Evolutionary conservation across 768 basidiomycete genomes (phyloP), one percentile per base, ranked within the genome.

Genomic region (Hygrocybe coccinea): DNA sequence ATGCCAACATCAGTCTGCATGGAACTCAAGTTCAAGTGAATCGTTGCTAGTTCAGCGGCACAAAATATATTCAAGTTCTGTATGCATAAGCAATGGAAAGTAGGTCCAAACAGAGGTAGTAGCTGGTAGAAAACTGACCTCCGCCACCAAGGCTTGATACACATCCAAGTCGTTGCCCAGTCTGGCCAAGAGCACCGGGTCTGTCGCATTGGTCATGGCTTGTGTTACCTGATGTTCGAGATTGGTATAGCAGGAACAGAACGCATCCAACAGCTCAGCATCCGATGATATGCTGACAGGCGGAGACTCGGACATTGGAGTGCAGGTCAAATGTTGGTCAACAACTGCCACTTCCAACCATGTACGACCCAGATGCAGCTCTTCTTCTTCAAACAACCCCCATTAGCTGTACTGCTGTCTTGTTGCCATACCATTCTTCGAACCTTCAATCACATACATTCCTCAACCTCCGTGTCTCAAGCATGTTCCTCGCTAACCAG

Each of bases 1-100:
- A 45, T 38, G 10, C 43, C 17, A 29, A 59, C 52, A 36, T 61
- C 54, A 5, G n/a, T 36, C 48, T 59, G 58, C 53, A 61, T 61
- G 15, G 52, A 33, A 36, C n/a, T 46, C 17, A 61, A 22, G 49
- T 51, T 61, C 12, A 22, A 9, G 11, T 38, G 54, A 15, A 61
- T 38, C 24, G 25, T 52, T 15, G 25, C 34, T 21, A 46, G 49
- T 49, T 61, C 55, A 21, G 50, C 50, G 14, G 50, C 17, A 36
- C 52, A 36, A 43, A 61, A 61, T 25, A 59, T 47, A 35, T 22
- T 33, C 25, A 24, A 24, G 45, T 61, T 19, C 60, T 61, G 36
- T 43, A 50, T 29, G 55, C n/a, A 35, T 25, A 48, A 33, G 22
- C 24, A 17, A 35, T 29, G 11, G 36, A 35, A 33, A 50, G 34